Conservation (phyloP, 257 asterid species). For the Phtheirospermum japonicum region DNA sequence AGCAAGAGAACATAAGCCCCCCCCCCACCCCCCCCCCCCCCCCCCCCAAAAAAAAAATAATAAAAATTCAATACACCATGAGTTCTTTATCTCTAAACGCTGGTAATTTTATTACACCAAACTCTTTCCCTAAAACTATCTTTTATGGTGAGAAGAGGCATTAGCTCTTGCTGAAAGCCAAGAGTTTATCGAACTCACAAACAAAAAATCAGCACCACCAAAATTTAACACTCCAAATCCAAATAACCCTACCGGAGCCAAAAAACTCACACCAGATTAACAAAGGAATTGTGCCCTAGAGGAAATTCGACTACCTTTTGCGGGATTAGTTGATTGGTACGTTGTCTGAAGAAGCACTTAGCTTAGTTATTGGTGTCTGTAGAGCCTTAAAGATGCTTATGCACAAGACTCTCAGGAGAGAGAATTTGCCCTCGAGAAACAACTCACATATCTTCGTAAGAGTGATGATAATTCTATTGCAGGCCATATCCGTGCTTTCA, state of each 20-base stretch:
- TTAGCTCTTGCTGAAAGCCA: constrained; percentile 17
- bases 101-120: constrained; percentile 6
- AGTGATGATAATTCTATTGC: no score
- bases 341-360: constrained; percentile 21
- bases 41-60: no score
- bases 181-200: background rate
- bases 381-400: no score
- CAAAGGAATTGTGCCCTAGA: constrained; percentile 3
- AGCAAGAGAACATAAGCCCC: no score
- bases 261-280: background rate
- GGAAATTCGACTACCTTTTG: constrained; percentile 13
- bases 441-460: no score
- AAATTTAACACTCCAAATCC: background rate
- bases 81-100: constrained; percentile 3
- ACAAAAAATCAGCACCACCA: background rate
- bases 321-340: constrained; percentile 18
- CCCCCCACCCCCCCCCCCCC: no score
- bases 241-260: background rate
- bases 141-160: constrained; percentile 9
- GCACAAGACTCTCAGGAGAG: constrained; percentile 6
- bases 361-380: constrained; percentile 19
- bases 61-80: background rate
- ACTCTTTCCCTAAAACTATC: constrained; percentile 11
- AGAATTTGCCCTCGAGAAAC: no score
- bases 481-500: no score